A percentile compares a stretch with the other conserved stretches of the same genome.
These are phyloP conservation scores for Schizophyllum amplum DNA, from an alignment of 1,284 basidiomycete species.

Conservation along the genomic window DNA sequence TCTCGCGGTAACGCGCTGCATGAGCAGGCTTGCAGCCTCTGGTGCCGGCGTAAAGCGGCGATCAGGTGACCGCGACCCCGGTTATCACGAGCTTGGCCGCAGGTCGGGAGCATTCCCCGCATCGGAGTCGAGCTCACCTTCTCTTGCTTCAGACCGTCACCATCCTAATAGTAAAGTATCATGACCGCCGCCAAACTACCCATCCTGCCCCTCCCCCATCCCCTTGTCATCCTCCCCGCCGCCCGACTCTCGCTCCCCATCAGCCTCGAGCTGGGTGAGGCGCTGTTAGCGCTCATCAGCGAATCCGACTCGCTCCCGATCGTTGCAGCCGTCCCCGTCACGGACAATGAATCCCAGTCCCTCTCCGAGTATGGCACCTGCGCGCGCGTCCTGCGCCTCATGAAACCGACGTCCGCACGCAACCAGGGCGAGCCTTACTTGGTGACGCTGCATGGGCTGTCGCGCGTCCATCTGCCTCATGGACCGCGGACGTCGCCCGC, in stretches of 20 bases:
- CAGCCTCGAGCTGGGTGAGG: conserved; percentile 45
- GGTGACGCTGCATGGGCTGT: conserved; percentile 57
- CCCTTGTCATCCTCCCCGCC: conserved; percentile 59
- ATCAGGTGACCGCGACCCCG: background rate
- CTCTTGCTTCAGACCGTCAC: background rate
- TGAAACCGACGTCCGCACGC: conserved; percentile 32
- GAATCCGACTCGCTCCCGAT: conserved; percentile 53
- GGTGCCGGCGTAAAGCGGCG: background rate
- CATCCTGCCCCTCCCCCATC: conserved; percentile 53
- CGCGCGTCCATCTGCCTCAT: conserved; percentile 39
- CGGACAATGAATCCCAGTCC: conserved; percentile 10
- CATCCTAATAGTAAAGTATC: background rate
- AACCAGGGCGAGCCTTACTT: conserved; percentile 31
- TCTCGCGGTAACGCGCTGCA: no score
- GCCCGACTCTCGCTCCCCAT: conserved; percentile 57
- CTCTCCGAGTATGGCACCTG: conserved; percentile 34
- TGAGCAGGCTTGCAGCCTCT: no score
- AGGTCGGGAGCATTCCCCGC: background rate
- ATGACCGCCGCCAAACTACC: conserved; percentile 44
- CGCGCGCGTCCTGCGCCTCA: conserved; percentile 45
- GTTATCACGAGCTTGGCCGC: background rate
- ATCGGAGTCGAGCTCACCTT: background rate
- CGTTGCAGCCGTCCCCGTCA: conserved; percentile 56
- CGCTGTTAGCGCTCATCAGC: conserved; percentile 50
- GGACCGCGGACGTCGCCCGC: conserved; percentile 27